Evolutionary conservation across 2,329 filamentous ascomycete species (phyloP).

Genomic region (Fusarium sambucinum): DNA sequence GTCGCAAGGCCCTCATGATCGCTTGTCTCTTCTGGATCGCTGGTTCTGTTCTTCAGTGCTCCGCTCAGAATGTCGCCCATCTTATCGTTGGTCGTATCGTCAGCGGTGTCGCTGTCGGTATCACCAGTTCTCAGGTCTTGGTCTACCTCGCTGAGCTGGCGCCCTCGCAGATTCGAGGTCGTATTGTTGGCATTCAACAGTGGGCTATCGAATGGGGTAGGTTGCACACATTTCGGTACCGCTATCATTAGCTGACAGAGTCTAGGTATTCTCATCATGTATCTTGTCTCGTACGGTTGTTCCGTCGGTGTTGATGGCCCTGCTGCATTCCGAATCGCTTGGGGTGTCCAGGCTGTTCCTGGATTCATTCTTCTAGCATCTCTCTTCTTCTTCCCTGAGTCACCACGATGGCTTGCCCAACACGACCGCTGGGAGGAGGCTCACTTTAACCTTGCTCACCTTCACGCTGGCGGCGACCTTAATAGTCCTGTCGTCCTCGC

Average conservation of each 20-base stretch:
- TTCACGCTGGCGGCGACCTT: conserved; percentile 68
- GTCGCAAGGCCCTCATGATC: conserved; percentile 60
- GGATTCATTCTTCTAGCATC: conserved; percentile 68
- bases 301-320: conserved; percentile 65
- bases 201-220: conserved; percentile 75
- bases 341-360: conserved; percentile 73
- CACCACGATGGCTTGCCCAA: conserved; percentile 72
- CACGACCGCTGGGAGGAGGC: conserved; percentile 71
- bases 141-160: conserved; percentile 77
- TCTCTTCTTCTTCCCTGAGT: conserved; percentile 71
- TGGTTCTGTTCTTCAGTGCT: conserved; percentile 70
- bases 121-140: conserved; percentile 75
- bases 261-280: conserved; percentile 76
- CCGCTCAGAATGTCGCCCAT: conserved; percentile 68
- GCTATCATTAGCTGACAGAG: background rate
- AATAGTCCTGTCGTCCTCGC: conserved; percentile 67
- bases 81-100: conserved; percentile 68
- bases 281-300: conserved; percentile 74
- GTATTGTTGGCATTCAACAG: conserved; percentile 78
- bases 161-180: conserved; percentile 67
- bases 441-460: conserved; percentile 63
- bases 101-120: conserved; percentile 74
- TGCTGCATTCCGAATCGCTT: conserved; percentile 72
- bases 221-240: background rate
- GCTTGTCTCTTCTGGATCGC: conserved; percentile 64